Conservation (phyloP, 768 basidiomycete species). For the Hebeloma cylindrosporum region DNA sequence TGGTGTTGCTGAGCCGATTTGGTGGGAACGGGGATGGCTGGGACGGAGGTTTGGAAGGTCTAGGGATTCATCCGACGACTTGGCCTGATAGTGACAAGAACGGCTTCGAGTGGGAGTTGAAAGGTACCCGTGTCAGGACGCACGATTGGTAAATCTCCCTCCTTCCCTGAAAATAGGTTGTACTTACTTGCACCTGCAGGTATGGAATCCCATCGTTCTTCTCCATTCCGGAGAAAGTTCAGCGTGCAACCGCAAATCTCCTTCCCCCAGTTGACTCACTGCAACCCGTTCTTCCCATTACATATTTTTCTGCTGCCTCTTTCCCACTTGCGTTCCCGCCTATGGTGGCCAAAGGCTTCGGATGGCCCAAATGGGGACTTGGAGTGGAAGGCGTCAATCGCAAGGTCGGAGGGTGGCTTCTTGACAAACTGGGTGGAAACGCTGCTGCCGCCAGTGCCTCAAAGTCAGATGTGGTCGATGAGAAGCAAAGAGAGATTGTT, state of each 20-base stretch:
- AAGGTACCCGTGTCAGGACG: conserved; percentile 64
- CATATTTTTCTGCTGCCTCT: conserved; percentile 79
- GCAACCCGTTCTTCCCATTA: conserved; percentile 60
- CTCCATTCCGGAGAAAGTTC: conserved; percentile 80
- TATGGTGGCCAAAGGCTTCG: conserved; percentile 76
- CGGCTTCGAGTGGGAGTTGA: conserved; percentile 80
- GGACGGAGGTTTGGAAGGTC: conserved; percentile 64
- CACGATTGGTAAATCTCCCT: conserved; percentile 73
- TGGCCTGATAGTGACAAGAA: conserved; percentile 81
- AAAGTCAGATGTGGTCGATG: not conserved
- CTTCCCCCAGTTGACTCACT: conserved; percentile 24
- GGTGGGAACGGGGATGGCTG: conserved; percentile 68
- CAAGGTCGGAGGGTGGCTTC: conserved; percentile 69
- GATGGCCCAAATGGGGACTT: conserved; percentile 73
- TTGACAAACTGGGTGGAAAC: conserved; percentile 46
- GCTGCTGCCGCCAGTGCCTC: conserved; percentile 1
- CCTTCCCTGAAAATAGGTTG: conserved; percentile 9
- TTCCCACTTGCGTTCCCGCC: conserved; percentile 82
- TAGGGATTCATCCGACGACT: conserved; percentile 83
- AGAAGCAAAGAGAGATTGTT: conserved; percentile 12
- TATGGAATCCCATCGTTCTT: conserved; percentile 80
- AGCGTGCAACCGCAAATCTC: conserved; percentile 55
- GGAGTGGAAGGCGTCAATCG: conserved; percentile 88
- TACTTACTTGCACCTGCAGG: conserved; percentile 41
- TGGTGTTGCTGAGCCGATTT: conserved; percentile 85